Conservation (phyloP, 2,329 filamentous ascomycete genomes). For the Alternaria tenuissima region DNA sequence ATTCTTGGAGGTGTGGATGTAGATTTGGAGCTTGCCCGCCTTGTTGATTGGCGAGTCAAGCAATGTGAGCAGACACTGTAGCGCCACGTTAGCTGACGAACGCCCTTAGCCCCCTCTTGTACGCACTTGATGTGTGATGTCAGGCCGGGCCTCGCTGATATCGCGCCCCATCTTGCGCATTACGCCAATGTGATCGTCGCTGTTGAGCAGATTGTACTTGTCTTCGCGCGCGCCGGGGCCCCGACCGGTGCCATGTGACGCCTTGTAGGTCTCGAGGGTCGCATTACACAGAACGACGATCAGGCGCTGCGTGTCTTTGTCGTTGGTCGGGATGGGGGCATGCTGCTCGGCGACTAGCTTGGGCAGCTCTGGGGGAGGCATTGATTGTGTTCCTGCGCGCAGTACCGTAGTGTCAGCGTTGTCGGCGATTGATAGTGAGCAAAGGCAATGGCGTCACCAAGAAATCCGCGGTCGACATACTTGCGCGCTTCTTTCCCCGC, state of each 20-base stretch:
- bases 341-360: constrained; percentile 94
- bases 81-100: constrained; percentile 31
- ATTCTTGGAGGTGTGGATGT: constrained; percentile 96
- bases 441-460: constrained; percentile 7
- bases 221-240: constrained; percentile 77
- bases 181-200: constrained; percentile 97
- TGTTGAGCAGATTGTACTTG: constrained; percentile 97
- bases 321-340: constrained; percentile 79
- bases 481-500: constrained; percentile 48
- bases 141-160: constrained; percentile 95
- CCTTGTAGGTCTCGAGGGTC: constrained; percentile 96
- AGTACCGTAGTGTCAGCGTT: constrained; percentile 34
- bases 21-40: constrained; percentile 95
- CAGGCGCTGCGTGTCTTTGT: constrained; percentile 89
- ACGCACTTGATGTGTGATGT: constrained; percentile 97
- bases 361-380: constrained; percentile 88
- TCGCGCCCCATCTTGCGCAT: constrained; percentile 99
- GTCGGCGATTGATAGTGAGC: constrained; percentile 18
- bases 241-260: constrained; percentile 74
- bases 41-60: constrained; percentile 99
- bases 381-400: constrained; percentile 75
- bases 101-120: constrained; percentile 13
- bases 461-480: constrained; percentile 36
- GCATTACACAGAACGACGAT: constrained; percentile 98
- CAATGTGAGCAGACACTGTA: constrained; percentile 91